phyloP scores from a whole-genome alignment of 805 yeast genomes.

The Spathaspora passalidarum region DNA sequence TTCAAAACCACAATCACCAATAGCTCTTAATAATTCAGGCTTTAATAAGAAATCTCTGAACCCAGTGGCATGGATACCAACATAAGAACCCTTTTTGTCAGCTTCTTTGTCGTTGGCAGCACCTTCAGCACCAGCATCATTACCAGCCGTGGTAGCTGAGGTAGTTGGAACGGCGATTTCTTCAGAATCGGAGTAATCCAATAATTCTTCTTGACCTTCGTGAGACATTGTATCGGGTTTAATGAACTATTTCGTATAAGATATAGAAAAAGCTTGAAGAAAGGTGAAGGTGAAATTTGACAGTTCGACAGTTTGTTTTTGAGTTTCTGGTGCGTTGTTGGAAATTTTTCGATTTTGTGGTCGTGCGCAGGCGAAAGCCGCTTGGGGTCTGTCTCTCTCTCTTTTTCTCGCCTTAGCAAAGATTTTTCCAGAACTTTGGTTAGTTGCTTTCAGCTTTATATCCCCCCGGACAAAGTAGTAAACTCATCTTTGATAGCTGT shows the following conservation, averaged over 20 bases:
- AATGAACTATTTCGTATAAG: background rate
- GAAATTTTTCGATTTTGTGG: background rate
- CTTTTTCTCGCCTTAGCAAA: no score
- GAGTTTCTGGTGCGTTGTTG: conserved; percentile 1
- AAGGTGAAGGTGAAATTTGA: background rate
- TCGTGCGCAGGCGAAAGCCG: background rate
- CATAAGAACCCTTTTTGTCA: conserved; percentile 94
- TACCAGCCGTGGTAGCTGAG: conserved; percentile 45
- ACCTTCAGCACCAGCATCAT: conserved; percentile 35
- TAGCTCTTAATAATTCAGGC: conserved; percentile 96
- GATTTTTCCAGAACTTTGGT: no score
- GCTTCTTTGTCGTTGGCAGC: conserved; percentile 55
- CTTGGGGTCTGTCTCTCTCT: no score
- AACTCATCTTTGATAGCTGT: no score
- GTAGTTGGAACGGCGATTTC: conserved; percentile 71
- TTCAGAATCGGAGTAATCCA: conserved; percentile 98
- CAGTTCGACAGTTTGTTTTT: conserved; percentile 1
- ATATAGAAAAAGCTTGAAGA: background rate
- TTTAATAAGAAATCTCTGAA: conserved; percentile 95
- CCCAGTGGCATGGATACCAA: conserved; percentile 97
- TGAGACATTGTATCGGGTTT: conserved; percentile 58
- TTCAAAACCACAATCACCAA: conserved; percentile 98
- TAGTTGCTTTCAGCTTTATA: no score
- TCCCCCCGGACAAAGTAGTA: no score
- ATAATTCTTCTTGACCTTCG: conserved; percentile 98